Conservation (phyloP, 495 filamentous ascomycete genomes). For the Polyplosphaeria fusca region DNA sequence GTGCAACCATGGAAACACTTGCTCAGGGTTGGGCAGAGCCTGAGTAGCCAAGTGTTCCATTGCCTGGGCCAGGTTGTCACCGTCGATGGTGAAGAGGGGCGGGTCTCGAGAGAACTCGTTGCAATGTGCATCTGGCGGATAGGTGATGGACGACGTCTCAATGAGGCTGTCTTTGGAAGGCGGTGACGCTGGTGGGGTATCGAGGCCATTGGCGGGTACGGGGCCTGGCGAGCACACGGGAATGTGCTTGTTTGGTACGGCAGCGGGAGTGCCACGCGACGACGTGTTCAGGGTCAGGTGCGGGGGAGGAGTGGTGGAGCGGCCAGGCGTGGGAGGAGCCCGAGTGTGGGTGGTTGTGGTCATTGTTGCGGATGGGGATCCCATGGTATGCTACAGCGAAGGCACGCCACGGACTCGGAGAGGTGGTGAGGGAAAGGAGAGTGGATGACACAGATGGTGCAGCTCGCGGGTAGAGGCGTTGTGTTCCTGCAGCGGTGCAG, state of each 20-base stretch:
- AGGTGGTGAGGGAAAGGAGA: neutral
- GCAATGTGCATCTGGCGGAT: conserved; percentile 24
- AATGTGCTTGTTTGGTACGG: conserved; percentile 88
- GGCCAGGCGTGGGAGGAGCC: conserved; percentile 33
- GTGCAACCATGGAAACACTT: conserved; percentile 96
- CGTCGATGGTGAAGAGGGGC: conserved; percentile 70
- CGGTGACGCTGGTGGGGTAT: conserved; percentile 66
- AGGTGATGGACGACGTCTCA: conserved; percentile 59
- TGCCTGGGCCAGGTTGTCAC: conserved; percentile 63
- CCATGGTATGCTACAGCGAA: conserved; percentile 3
- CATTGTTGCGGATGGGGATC: conserved; percentile 34
- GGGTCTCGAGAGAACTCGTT: conserved; percentile 56
- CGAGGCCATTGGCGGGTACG: conserved; percentile 56
- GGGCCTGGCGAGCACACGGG: conserved; percentile 80
- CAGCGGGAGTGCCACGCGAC: conserved; percentile 51
- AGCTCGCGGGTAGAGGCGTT: too few species aligned
- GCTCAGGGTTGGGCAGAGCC: conserved; percentile 73
- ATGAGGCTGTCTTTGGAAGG: conserved; percentile 50
- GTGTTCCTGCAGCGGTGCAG: too few species aligned
- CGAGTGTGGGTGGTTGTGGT: conserved; percentile 37
- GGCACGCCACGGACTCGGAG: conserved; percentile 3
- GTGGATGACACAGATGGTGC: too few species aligned
- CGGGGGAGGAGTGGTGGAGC: conserved; percentile 38
- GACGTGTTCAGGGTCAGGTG: conserved; percentile 49
- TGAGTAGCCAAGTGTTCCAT: conserved; percentile 71